Percentiles rank a stretch among this genome's conserved stretches.
These are phyloP conservation scores for Pterula multifida DNA, from an alignment of 1,284 basidiomycete species.

Conservation along the genomic window DNA sequence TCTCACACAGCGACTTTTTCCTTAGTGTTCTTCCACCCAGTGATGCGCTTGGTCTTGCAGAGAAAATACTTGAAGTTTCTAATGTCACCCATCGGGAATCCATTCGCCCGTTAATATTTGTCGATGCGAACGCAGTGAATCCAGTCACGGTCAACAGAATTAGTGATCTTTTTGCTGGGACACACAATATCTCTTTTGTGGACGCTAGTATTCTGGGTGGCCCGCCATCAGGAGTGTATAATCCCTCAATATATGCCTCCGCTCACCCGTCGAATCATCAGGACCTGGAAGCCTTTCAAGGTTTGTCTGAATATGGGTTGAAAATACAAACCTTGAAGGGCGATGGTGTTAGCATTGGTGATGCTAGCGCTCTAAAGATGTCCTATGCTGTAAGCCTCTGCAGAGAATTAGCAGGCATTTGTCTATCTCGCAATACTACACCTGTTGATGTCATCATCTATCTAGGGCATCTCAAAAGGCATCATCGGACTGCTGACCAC, in stretches of 20 bases:
- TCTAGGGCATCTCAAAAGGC: constrained; percentile 43
- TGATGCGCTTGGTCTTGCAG: constrained; percentile 37
- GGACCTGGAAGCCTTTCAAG: constrained; percentile 30
- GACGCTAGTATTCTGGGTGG: constrained; percentile 51
- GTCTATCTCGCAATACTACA: too few relatives aligned
- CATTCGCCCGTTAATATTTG: constrained; percentile 24
- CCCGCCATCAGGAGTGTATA: constrained; percentile 33
- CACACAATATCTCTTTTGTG: constrained; percentile 29
- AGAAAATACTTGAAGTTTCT: constrained; percentile 23
- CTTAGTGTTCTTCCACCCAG: constrained; percentile 48
- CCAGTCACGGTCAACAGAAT: constrained; percentile 38
- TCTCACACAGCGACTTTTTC: constrained; percentile 30
- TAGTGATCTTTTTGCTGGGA: constrained; percentile 27
- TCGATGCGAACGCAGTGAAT: constrained; percentile 50
- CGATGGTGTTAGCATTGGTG: constrained; percentile 36
- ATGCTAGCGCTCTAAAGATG: constrained; percentile 54
- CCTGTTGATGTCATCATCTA: constrained; percentile 1
- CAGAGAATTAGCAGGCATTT: too few relatives aligned
- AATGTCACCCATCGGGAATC: constrained; percentile 8
- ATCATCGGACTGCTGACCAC: constrained; percentile 40
- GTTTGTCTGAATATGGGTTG: constrained; percentile 29
- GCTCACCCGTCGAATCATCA: constrained; percentile 21
- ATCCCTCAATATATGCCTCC: constrained; percentile 46
- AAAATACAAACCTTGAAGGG: constrained; percentile 32
- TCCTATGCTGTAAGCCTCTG: constrained; percentile 46